Evolutionary conservation across 805 yeast species (phyloP).

Genomic region (Isabelozyma heimii): DNA sequence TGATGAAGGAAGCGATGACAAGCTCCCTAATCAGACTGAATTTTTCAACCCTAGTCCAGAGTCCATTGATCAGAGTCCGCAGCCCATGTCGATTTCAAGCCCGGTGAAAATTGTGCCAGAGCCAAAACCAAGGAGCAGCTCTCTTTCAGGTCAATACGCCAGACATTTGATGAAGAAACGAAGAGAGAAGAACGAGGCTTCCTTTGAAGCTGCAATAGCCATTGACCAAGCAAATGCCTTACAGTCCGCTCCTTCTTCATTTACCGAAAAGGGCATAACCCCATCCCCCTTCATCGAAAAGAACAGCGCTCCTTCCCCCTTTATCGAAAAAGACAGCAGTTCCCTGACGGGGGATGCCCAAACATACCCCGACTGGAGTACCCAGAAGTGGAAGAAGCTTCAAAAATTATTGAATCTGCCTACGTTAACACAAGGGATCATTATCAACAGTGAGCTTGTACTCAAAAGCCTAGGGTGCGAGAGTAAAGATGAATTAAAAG

Average conservation of each 20-base stretch:
- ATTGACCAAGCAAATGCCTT: too few species aligned
- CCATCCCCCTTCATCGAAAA: too few species aligned
- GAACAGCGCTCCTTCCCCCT: too few species aligned
- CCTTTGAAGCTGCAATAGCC: not conserved
- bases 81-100: not conserved
- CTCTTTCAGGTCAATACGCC: conserved; percentile 17
- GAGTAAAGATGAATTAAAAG: conserved; percentile 26
- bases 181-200: not conserved
- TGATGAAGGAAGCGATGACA: not conserved
- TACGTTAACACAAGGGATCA: conserved; percentile 20
- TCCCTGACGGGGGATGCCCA: too few species aligned
- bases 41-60: not conserved
- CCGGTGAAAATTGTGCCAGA: not conserved
- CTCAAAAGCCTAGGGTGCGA: conserved; percentile 23
- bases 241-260: too few species aligned
- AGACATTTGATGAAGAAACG: conserved; percentile 11
- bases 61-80: not conserved
- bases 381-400: conserved; percentile 31
- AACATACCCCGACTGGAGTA: conserved; percentile 19
- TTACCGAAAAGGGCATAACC: too few species aligned
- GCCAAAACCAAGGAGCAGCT: conserved; percentile 6
- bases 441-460: conserved; percentile 26
- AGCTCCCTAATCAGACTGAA: not conserved
- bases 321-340: too few species aligned
- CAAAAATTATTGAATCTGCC: conserved; percentile 24